These are phyloP conservation scores for Fusarium verrucosum DNA, from an alignment of 2,329 filamentous ascomycete genomes.

Conservation along the genomic window DNA sequence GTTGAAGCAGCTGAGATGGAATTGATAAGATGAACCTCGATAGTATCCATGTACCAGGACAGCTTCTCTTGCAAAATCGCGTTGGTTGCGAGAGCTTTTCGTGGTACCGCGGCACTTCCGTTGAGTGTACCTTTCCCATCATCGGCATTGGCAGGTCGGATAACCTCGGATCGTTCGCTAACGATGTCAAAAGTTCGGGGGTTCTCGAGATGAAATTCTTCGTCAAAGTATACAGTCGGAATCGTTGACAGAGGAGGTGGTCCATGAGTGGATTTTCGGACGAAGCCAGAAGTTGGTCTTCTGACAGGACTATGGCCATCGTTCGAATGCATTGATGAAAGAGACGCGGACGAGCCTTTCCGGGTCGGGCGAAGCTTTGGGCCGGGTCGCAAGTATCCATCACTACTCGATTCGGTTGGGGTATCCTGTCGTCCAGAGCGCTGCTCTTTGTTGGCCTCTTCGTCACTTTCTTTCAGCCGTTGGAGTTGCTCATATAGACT, in stretches of 20 bases:
- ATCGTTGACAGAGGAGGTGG: constrained; percentile 91
- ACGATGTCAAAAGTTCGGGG: constrained; percentile 96
- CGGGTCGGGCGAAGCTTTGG: constrained; percentile 42
- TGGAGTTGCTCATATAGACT: constrained; percentile 89
- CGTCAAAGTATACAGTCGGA: constrained; percentile 91
- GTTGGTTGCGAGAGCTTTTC: constrained; percentile 93
- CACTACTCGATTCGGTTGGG: constrained; percentile 47
- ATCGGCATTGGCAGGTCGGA: constrained; percentile 70
- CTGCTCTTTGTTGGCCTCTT: constrained; percentile 63
- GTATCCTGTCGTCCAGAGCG: constrained; percentile 57
- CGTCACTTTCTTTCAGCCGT: constrained; percentile 80
- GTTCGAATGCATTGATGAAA: constrained; percentile 61
- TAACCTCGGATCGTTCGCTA: constrained; percentile 95
- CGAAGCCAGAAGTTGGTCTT: constrained; percentile 58
- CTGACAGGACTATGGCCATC: constrained; percentile 56
- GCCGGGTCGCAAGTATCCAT: constrained; percentile 59
- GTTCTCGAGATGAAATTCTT: constrained; percentile 94
- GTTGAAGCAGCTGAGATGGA: constrained; percentile 96
- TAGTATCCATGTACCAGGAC: constrained; percentile 99
- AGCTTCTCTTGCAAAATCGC: constrained; percentile 97
- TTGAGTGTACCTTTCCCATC: constrained; percentile 66
- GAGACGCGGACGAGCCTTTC: constrained; percentile 55
- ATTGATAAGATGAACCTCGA: constrained; percentile 95
- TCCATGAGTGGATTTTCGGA: constrained; percentile 71
- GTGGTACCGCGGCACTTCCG: constrained; percentile 65